Evolutionary conservation across 2,329 filamentous ascomycete species (phyloP).

Genomic region (Ceratocystis lukuohia): DNA sequence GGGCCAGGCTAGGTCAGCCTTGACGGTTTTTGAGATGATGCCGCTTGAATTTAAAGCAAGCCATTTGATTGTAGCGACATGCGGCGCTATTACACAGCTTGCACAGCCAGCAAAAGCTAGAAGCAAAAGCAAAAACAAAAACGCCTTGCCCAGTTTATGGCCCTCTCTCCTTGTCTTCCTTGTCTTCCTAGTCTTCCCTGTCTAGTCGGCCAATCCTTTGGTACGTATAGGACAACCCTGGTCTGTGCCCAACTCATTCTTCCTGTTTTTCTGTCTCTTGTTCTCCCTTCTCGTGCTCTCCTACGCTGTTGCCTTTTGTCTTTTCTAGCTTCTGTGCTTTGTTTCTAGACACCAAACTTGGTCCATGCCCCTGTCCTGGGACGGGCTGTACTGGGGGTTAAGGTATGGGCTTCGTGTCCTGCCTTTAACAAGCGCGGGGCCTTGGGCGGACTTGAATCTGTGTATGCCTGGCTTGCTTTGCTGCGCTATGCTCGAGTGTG

Average conservation of each 20-base stretch:
- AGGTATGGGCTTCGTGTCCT: not conserved
- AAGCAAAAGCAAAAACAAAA: no score
- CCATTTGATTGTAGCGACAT: no score
- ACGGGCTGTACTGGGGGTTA: not conserved
- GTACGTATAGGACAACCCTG: not conserved
- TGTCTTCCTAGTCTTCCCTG: not conserved
- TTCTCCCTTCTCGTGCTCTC: no score
- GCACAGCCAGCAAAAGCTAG: not conserved
- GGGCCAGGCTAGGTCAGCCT: no score
- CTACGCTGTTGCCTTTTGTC: no score
- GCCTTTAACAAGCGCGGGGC: not conserved
- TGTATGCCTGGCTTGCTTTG: not conserved
- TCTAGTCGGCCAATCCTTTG: slow-evolving; percentile 1
- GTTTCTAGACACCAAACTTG: not conserved
- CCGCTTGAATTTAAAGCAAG: no score
- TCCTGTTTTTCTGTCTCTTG: no score
- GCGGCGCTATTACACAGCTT: not conserved
- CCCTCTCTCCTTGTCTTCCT: not conserved
- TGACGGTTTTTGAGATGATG: no score
- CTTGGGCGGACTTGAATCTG: not conserved
- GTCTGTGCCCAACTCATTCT: not conserved
- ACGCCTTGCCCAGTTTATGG: not conserved
- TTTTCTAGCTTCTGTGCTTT: not conserved
- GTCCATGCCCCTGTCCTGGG: not conserved
- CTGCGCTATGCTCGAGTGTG: not conserved